Base-by-base conservation (phyloP, 1,139 yeast genomes). In the Geotrichum citri-aurantii region DNA sequence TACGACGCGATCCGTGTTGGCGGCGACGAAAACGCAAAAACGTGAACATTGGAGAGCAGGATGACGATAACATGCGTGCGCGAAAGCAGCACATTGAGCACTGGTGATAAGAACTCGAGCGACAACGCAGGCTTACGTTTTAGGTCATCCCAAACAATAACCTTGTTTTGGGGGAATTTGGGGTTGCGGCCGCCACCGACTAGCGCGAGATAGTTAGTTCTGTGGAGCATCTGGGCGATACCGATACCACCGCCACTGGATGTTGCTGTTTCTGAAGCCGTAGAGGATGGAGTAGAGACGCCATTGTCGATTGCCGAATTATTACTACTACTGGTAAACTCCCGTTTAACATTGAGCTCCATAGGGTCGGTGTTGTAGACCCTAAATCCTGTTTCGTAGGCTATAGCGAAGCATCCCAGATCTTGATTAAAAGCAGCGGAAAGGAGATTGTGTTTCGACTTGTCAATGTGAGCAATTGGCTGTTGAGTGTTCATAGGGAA, bases 331-430 rank as follows among this genome's bases (percentile, higher is more conserved):
- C 50, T 52, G 24, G 54, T 52, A 49, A 58, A 60, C 55, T 65
- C 81, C 56, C 96, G 78, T 67, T 83, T 80, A 59, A 91, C 93
- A 65, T 95, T 79, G 64, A 85, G 74, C 63, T 88, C 95, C 74
- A 91, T 78, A 6, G 98, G 98, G 69, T 88, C 91, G 5, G 95
- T 81, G 69, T 86, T 88, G 76, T 84, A 92, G n/a, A 92, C 96
- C 57, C 85, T 76, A 70, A 92, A 90, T 29, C 97, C 97, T 56
- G 78, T 74, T 63, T 88, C 92, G 65, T 86, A 87, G 55, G 95
- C 89, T 37, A 89, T 77, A 26, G 96, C 89, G 74, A 92, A 91
- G 70, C 97, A 91, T 52, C 91, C 88, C 67, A 85, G 89, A 73
- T 91, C 96, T 73, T 90, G 96, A 73, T 92, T 92, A 76, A 91